Evolutionary conservation across 352 stramenopile genomes (phyloP), one percentile per base, ranked within the genome.

Genomic region (Phytopythium kandeliae): DNA sequence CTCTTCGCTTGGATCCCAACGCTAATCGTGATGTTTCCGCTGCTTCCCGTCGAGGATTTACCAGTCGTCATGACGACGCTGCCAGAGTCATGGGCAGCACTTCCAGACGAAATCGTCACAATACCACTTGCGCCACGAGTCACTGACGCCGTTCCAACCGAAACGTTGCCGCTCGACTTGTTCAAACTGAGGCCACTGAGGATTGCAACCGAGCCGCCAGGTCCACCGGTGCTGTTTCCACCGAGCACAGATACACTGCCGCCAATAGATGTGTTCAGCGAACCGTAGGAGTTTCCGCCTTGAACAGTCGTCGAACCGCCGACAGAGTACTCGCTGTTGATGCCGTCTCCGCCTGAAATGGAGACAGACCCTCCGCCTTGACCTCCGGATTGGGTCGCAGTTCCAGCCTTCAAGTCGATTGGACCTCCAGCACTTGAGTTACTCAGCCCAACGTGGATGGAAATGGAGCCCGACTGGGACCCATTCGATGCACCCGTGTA

Each of bases 21-120:
- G 21, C 28, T 55, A 30, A 93, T 38, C 22, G 64, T 41, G 17
- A 93, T 81, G 17, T 46, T 50, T 21, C 83, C 82, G 48, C 70
- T 83, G 47, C 60, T 60, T n/a, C 69, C 74, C 24, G 57, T 12
- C 16, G 57, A 44, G 5, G 80, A 77, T 24, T 48, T 63, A 26
- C 85, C 83, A 10, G 69, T 85, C 13, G 36, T 59, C 8, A 95
- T 30, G 13, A 60, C 26, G n/a, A 92, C 60, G n/a, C 21, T 45
- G 8, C 85, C 85, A 0, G 68, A 62, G 5, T 74, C 63, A 4
- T 48, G 24, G 4, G 24, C 50, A 12, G 63, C 61, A 24, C 61
- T 51, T 30, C 76, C 73, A 37, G 67, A 72, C 35, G 51, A 67
- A 16, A 85, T 41, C 37, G n/a, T 46, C 47, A 82, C 42, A 25